phyloP scores from a whole-genome alignment of 805 yeast species.

The Middelhovenomyces tepae region DNA sequence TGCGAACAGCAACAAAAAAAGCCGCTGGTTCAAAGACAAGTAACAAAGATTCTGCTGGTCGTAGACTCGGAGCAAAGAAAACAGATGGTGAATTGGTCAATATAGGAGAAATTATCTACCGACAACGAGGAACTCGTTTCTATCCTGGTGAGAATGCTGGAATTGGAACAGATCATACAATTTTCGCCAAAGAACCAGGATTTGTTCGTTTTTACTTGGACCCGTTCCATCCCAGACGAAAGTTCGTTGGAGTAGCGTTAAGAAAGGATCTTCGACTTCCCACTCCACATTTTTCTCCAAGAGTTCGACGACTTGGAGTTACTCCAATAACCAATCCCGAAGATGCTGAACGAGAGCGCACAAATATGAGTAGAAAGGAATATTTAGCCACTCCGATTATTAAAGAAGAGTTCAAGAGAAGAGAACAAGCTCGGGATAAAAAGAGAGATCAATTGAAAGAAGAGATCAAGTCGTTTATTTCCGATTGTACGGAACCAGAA shows the following conservation, averaged over 20 bases:
- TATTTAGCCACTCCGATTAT: slow-evolving; percentile 47
- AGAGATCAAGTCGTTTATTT: slow-evolving; percentile 24
- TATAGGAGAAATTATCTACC: slow-evolving; percentile 79
- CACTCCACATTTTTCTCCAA: slow-evolving; percentile 84
- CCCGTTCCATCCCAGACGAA: slow-evolving; percentile 93
- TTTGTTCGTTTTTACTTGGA: slow-evolving; percentile 83
- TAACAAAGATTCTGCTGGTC: slow-evolving; percentile 91
- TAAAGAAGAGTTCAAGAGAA: slow-evolving; percentile 31
- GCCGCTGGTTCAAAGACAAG: slow-evolving; percentile 94
- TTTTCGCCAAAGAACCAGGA: slow-evolving; percentile 88
- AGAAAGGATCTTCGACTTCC: slow-evolving; percentile 59
- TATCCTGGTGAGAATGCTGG: slow-evolving; percentile 84
- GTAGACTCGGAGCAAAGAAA: slow-evolving; percentile 84
- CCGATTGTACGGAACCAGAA: slow-evolving; percentile 25
- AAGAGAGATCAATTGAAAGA: slow-evolving; percentile 26
- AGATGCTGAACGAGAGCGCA: slow-evolving; percentile 50
- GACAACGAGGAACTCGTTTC: slow-evolving; percentile 92
- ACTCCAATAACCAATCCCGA: slow-evolving; percentile 41
- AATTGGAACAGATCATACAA: slow-evolving; percentile 90
- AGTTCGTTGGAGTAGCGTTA: slow-evolving; percentile 82
- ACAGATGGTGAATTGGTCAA: slow-evolving; percentile 69
- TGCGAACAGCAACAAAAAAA: slow-evolving; percentile 87
- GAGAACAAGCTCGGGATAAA: slow-evolving; percentile 33
- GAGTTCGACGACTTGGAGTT: slow-evolving; percentile 76
- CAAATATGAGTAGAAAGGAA: slow-evolving; percentile 60